Percentiles rank a stretch among this genome's conserved stretches.
These are phyloP conservation scores for Pyropia yezoensis DNA, from an alignment of 23 red algal genomes.

Conservation along the genomic window DNA sequence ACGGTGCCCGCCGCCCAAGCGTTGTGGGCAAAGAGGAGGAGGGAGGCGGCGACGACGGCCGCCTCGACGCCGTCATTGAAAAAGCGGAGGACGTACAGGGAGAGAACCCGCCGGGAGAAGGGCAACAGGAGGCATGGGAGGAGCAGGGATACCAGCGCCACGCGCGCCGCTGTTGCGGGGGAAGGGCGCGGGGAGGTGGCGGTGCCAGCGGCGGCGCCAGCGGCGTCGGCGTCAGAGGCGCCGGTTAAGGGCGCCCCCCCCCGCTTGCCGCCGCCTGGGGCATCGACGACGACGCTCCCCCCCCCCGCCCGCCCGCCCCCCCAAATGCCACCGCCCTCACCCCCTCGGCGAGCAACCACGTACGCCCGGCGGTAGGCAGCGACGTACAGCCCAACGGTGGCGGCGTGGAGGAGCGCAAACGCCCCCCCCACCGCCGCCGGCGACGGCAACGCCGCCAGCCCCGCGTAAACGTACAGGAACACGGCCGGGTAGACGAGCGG, in stretches of 20 bases:
- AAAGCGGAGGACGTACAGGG: slow-evolving; percentile 78
- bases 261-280: slow-evolving; percentile 5
- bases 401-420: slow-evolving; percentile 1
- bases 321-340: too few relatives aligned
- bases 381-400: background rate
- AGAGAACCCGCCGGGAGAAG: slow-evolving; percentile 60
- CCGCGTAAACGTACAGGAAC: slow-evolving; percentile 53
- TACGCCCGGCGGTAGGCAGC: background rate
- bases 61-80: slow-evolving; percentile 90
- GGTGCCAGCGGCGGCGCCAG: slow-evolving; percentile 2
- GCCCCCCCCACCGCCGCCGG: too few relatives aligned
- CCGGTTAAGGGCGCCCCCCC: slow-evolving; percentile 9
- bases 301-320: too few relatives aligned
- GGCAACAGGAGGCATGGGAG: slow-evolving; percentile 17
- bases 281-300: background rate
- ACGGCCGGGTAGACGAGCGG: slow-evolving; percentile 87
- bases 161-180: background rate
- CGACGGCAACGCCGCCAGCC: slow-evolving; percentile 9
- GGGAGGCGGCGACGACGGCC: slow-evolving; percentile 25
- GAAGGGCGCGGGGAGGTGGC: slow-evolving; percentile 4
- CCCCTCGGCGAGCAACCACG: too few relatives aligned
- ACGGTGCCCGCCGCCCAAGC: slow-evolving; percentile 43
- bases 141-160: slow-evolving; percentile 3
- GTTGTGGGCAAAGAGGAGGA: slow-evolving; percentile 55
- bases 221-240: slow-evolving; percentile 10